Conservation (phyloP, 2,329 filamentous ascomycete genomes). For the Chlorencoelia australis region DNA sequence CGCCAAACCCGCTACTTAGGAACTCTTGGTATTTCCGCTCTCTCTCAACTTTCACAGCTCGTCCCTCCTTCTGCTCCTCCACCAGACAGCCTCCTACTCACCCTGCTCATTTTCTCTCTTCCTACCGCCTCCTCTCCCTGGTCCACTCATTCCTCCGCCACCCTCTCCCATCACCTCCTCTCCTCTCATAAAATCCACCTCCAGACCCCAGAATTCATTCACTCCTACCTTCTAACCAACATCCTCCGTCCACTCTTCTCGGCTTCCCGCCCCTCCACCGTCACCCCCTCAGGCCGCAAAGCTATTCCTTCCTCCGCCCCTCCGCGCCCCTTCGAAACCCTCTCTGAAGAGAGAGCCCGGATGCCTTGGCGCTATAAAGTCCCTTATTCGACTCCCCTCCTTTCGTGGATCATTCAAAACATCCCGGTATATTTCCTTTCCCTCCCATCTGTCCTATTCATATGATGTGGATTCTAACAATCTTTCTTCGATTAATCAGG, state of each 20-base stretch:
- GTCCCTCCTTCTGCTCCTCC: background rate
- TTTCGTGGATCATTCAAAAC: slow-evolving; percentile 49
- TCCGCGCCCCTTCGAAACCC: slow-evolving; percentile 28
- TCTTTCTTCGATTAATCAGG: too few relatives aligned
- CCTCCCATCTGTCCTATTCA: too few relatives aligned
- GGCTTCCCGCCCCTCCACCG: slow-evolving; percentile 35
- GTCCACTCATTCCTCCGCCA: slow-evolving; percentile 29
- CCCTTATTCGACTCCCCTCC: slow-evolving; percentile 41
- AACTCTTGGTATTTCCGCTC: slow-evolving; percentile 10
- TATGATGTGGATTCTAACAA: too few relatives aligned
- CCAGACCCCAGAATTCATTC: slow-evolving; percentile 32
- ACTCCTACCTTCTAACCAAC: slow-evolving; percentile 46
- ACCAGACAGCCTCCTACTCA: slow-evolving; percentile 21
- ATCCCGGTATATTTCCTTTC: slow-evolving; percentile 40
- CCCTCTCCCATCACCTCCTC: slow-evolving; percentile 28
- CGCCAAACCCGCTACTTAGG: slow-evolving; percentile 11
- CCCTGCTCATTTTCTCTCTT: slow-evolving; percentile 28
- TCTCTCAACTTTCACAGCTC: slow-evolving; percentile 5
- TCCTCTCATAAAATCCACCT: slow-evolving; percentile 14
- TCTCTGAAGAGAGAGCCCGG: slow-evolving; percentile 31
- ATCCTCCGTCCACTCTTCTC: slow-evolving; percentile 61
- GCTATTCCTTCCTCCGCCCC: slow-evolving; percentile 35
- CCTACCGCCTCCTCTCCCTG: slow-evolving; percentile 29
- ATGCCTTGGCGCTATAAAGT: slow-evolving; percentile 54
- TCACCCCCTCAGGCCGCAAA: slow-evolving; percentile 49